Conservation (phyloP, 2,329 filamentous ascomycete genomes). For the Epichloe festucae region DNA sequence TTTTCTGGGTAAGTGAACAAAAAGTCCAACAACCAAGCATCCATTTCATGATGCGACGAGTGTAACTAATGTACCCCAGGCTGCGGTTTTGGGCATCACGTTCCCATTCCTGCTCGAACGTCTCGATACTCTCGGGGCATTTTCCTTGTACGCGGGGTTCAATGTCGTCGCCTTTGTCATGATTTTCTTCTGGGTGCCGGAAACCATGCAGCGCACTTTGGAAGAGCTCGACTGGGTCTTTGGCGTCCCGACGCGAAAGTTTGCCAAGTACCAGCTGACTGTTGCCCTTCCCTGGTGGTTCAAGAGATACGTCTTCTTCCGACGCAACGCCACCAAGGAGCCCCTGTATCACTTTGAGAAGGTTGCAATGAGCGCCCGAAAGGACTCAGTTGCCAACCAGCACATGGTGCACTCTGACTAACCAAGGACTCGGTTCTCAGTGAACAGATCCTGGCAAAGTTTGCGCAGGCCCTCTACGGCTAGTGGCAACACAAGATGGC, state of each 20-base stretch:
- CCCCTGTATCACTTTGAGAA: slow-evolving; percentile 26
- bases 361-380: slow-evolving; percentile 7
- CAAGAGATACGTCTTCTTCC: slow-evolving; percentile 20
- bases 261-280: slow-evolving; percentile 25
- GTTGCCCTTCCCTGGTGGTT: slow-evolving; percentile 21
- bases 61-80: slow-evolving; percentile 10
- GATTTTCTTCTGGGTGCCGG: slow-evolving; percentile 35
- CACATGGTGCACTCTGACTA: slow-evolving; percentile 2
- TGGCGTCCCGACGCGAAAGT: slow-evolving; percentile 30
- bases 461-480: background rate
- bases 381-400: background rate
- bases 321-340: slow-evolving; percentile 17
- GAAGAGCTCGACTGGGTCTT: slow-evolving; percentile 40
- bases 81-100: slow-evolving; percentile 35
- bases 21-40: background rate
- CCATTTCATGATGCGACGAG: background rate
- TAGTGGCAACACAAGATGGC: background rate
- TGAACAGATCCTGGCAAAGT: too few relatives aligned
- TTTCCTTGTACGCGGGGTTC: slow-evolving; percentile 40
- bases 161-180: slow-evolving; percentile 41
- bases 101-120: slow-evolving; percentile 34
- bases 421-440: background rate
- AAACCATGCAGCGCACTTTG: slow-evolving; percentile 42
- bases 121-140: slow-evolving; percentile 23
- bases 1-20: slow-evolving; percentile 28